Percentiles rank a stretch among this genome's conserved stretches.
Conservation (phyloP, 78 protist genomes). For the Andalucia godoyi region DNA sequence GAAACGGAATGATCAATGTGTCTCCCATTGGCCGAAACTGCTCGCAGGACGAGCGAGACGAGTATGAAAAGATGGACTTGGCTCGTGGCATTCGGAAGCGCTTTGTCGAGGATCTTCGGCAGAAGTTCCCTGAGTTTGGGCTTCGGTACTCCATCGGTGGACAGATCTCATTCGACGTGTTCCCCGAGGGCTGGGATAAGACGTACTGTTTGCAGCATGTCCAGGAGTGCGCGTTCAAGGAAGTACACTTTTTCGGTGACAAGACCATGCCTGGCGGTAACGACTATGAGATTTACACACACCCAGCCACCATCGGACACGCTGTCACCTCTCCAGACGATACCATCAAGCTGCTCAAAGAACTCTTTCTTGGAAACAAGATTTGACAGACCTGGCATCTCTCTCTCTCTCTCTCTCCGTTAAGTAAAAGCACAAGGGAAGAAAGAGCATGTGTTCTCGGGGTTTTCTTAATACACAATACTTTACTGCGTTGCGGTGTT, state of each 20-base stretch:
- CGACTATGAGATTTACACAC: constrained; percentile 90
- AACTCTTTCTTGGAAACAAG: constrained; percentile 36
- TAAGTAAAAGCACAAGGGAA: no score
- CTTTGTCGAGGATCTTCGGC: constrained; percentile 49
- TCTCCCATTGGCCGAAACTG: constrained; percentile 98
- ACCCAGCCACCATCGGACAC: constrained; percentile 63
- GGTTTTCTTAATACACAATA: no score
- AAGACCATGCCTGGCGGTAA: constrained; percentile 96
- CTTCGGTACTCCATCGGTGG: constrained; percentile 92
- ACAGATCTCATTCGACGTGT: constrained; percentile 94
- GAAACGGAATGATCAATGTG: constrained; percentile 97
- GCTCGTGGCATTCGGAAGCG: constrained; percentile 59
- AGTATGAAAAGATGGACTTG: constrained; percentile 75
- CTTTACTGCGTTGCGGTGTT: no score
- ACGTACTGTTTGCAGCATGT: constrained; percentile 85
- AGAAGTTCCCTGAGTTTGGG: constrained; percentile 43
- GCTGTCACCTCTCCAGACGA: constrained; percentile 85
- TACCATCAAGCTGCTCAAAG: constrained; percentile 48
- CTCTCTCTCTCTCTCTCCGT: no score
- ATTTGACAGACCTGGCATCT: no score
- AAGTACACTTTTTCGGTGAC: constrained; percentile 98
- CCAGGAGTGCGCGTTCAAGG: constrained; percentile 30
- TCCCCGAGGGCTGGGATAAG: constrained; percentile 97
- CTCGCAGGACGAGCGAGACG: constrained; percentile 83
- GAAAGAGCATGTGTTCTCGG: no score